Base-by-base conservation (phyloP, 495 filamentous ascomycete genomes). In the Tirmania nivea region DNA sequence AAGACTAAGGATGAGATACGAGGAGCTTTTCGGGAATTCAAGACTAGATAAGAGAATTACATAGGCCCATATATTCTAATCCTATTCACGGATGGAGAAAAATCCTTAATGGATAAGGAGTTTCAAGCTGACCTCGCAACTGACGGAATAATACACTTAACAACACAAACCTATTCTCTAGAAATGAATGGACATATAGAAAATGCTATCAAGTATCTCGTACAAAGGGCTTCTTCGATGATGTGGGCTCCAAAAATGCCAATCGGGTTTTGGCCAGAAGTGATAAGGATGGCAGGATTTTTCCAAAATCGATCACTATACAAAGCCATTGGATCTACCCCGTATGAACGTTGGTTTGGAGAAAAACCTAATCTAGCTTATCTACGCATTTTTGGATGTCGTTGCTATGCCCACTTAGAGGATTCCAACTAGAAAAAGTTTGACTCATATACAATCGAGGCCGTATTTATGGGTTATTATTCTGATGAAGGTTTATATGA, bases 261-360 rank as follows among this genome's bases (percentile, higher is more conserved):
- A 14, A 8, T 45, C 5, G 39, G 39, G 5, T 51, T 57, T 6
- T 57, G 55, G 52, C 49, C 52, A 8, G 55, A 57, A 21, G 55
- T 47, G 8, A 11, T 34, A 5, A 19, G 14, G 10, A 49, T 34
- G 0, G 42, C 52, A n/a, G 31, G n/a, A 14, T 58, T 55, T 9
- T 14, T 55, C 12, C 52, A 52, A 31, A 55, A 58, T 34, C 19
- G 17, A 1, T 31, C 19, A n/a, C 51, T 48, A n/a, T 48, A 50
- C 14, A 48, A 34, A n/a, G 21, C 51, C 0, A 19, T 52, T 34
- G 34, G 48, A 16, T 34, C n/a, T n/a, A 57, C 34, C 12, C 55
- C 55, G 0, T 57, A 49, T 11, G 34, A 54, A 19, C 35, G 16
- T 8, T 20, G n/a, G 48, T 50, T 17, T 10, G 48, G 48, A 3